These are phyloP conservation scores for Dalbergia cultrata DNA, from an alignment of 306 rosid species.

Conservation along the genomic window DNA sequence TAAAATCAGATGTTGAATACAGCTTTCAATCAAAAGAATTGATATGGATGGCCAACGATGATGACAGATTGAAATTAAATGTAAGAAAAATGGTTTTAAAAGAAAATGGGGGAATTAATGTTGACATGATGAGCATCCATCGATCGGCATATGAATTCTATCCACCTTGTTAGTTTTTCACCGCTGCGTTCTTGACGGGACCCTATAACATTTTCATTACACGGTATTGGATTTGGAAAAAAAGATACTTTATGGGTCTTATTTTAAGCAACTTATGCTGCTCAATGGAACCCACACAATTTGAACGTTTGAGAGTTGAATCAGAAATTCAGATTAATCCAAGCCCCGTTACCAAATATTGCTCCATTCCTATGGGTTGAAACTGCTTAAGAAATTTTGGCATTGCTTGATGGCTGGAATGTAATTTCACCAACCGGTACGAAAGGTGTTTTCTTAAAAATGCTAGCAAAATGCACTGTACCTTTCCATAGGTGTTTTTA, in stretches of 20 bases:
- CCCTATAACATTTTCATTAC: slow-evolving; percentile 10
- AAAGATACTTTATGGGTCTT: slow-evolving; percentile 37
- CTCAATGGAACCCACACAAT: slow-evolving; percentile 30
- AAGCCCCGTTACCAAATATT: background rate
- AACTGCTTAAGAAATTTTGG: no score
- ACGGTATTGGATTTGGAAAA: background rate
- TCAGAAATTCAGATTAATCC: background rate
- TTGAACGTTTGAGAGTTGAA: background rate
- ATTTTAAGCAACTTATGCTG: slow-evolving; percentile 32
- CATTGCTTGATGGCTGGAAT: no score
- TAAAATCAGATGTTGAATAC: slow-evolving; percentile 55
- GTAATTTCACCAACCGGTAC: no score
- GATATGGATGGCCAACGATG: slow-evolving; percentile 33
- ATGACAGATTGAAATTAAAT: slow-evolving; percentile 21
- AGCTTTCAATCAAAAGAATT: slow-evolving; percentile 52
- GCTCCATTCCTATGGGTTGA: background rate
- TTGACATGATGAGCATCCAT: slow-evolving; percentile 36
- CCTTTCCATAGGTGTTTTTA: no score
- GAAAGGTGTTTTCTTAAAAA: no score
- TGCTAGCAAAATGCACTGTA: no score
- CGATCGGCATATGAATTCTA: background rate
- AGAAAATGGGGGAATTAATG: background rate
- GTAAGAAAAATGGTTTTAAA: background rate
- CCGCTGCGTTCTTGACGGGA: slow-evolving; percentile 22
- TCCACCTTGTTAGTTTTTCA: slow-evolving; percentile 6